Base-by-base conservation (phyloP, 495 filamentous ascomycete genomes). In the Talaromyces liani region DNA sequence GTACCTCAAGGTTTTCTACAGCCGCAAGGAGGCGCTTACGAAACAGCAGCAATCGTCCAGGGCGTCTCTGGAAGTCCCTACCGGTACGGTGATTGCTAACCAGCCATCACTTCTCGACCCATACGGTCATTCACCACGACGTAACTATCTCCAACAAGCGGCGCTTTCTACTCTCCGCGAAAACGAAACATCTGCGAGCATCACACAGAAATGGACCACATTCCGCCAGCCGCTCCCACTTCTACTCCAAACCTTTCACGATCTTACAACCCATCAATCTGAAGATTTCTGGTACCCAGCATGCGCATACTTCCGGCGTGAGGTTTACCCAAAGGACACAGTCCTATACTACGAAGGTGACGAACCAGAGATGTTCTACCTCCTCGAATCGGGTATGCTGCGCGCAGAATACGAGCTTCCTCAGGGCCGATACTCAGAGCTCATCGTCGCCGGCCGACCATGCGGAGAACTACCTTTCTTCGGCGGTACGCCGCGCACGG, bases 381-480 rank as follows among this genome's bases (percentile, higher is more conserved):
- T 98, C n/a, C 73, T 98, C 3, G 92, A 98, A 74, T 80, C 84
- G 3, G 94, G 94, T 33, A 92, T 97, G 70, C 81, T 98, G 31
- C 84, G 92, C 39, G 91, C 88, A 1, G 92, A 94, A 66, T 98
- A 98, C 70, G 84, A 93, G 34, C 80, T 93, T 18, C 91, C 93
- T 1, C 94, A 97, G 72, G 94, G 95, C 5, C 82, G 84, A 66
- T 90, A 91, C 68, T 92, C 86, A 56, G 94, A 98, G 71, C 88
- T 91, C 65, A 96, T 98, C 49, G 90, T 97, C 2, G 91, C 92
- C 7, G 94, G 94, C 24, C 92, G 93, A 25, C 97, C 94, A 9
- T 97, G 93, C 69, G 94, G 94, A 27, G 94, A 98, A 75, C 75
- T 98, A 60, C 94, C 94, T 0, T 98, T 98, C 78, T 98, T 98